Percentiles rank a stretch among this genome's conserved stretches.
Conservation (phyloP, 768 basidiomycete genomes). For the Hemileccinum rubropunctum region DNA sequence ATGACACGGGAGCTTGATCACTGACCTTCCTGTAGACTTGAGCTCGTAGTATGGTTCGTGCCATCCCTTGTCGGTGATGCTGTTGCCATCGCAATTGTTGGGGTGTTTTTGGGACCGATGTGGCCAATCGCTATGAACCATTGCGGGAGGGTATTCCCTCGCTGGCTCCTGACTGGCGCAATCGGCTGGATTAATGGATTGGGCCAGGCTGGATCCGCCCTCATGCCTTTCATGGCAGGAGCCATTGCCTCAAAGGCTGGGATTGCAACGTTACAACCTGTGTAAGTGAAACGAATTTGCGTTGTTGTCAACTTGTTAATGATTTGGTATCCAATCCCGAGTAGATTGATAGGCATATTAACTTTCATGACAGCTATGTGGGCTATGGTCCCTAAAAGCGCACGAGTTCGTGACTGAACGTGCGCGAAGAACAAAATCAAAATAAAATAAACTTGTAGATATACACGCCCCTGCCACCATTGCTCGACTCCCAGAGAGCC, state of each 20-base stretch:
- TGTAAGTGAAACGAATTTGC: slow-evolving; percentile 18
- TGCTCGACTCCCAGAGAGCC: no score
- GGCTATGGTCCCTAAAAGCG: no score
- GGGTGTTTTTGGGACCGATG: slow-evolving; percentile 51
- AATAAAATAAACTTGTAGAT: no score
- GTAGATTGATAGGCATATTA: no score
- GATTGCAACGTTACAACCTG: slow-evolving; percentile 39
- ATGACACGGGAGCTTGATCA: neutral
- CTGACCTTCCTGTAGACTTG: slow-evolving; percentile 42
- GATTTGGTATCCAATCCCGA: no score
- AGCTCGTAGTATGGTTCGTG: slow-evolving; percentile 57
- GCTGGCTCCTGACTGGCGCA: slow-evolving; percentile 57
- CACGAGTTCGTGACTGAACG: no score
- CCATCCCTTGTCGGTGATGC: slow-evolving; percentile 54
- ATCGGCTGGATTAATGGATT: slow-evolving; percentile 69
- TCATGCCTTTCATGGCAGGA: slow-evolving; percentile 73
- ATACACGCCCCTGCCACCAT: no score
- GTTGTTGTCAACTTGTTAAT: no score
- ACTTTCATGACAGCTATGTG: no score
- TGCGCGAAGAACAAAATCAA: no score
- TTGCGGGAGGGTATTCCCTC: slow-evolving; percentile 63
- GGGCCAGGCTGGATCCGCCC: slow-evolving; percentile 69
- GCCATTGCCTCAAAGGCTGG: slow-evolving; percentile 61
- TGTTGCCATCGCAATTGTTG: slow-evolving; percentile 54
- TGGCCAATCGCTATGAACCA: slow-evolving; percentile 67